Evolutionary conservation across 2,329 filamentous ascomycete species (phyloP).

Genomic region (Fonsecaea pedrosoi): DNA sequence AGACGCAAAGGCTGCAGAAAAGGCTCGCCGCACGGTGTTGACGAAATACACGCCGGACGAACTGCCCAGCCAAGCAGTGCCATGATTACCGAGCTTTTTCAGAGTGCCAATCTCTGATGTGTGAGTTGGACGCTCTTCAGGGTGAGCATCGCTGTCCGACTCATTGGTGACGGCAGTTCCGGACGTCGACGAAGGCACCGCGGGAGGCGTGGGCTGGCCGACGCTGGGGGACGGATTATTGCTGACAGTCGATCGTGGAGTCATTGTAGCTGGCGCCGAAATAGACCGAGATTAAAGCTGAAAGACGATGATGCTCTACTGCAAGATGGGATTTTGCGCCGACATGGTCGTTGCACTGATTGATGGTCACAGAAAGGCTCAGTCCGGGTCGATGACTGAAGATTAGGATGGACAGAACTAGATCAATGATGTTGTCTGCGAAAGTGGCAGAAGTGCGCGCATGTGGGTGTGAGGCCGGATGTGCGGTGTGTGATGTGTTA

Average conservation of each 20-base stretch:
- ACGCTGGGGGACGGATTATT: slow-evolving; percentile 35
- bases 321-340: background rate
- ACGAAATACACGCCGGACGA: slow-evolving; percentile 62
- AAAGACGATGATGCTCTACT: slow-evolving; percentile 11
- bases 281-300: background rate
- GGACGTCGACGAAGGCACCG: slow-evolving; percentile 29
- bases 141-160: slow-evolving; percentile 33
- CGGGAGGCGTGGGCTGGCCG: slow-evolving; percentile 34
- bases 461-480: slow-evolving; percentile 1
- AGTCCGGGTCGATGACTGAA: background rate
- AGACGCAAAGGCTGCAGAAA: slow-evolving; percentile 48
- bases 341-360: slow-evolving; percentile 12
- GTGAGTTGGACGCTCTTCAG: slow-evolving; percentile 40
- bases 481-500: slow-evolving; percentile 14
- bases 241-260: slow-evolving; percentile 26
- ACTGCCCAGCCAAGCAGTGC: slow-evolving; percentile 61
- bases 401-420: background rate
- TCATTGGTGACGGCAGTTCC: slow-evolving; percentile 31
- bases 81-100: slow-evolving; percentile 51
- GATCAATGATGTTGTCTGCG: background rate
- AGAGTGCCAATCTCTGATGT: slow-evolving; percentile 53
- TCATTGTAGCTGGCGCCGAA: slow-evolving; percentile 18
- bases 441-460: slow-evolving; percentile 1
- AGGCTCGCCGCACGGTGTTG: slow-evolving; percentile 61
- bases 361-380: background rate